Evolutionary conservation across 73 alveolate genomes (phyloP).

Genomic region (Paraurostyla sp.): DNA sequence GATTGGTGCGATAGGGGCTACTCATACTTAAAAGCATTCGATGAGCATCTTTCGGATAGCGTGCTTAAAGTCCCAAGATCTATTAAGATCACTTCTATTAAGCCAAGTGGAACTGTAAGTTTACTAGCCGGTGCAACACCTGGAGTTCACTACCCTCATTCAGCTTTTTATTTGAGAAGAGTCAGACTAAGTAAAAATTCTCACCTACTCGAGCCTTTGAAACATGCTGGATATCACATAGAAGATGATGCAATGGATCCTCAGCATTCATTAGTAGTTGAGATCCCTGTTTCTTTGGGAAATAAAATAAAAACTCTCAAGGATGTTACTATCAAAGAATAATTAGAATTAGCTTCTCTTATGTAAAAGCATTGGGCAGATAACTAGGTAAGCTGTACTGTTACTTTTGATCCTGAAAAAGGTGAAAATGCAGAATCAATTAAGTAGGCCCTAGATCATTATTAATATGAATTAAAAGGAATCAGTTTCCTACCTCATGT

Average conservation of each 20-base stretch:
- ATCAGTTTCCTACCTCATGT: conserved; percentile 72
- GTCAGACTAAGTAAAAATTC: conserved; percentile 62
- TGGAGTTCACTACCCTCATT: conserved; percentile 79
- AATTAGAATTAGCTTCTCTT: conserved; percentile 66
- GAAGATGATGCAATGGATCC: conserved; percentile 68
- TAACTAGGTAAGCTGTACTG: conserved; percentile 80
- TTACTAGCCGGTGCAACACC: conserved; percentile 85
- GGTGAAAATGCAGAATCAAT: conserved; percentile 61
- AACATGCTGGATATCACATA: conserved; percentile 59
- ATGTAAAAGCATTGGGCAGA: conserved; percentile 80
- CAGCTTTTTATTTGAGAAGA: conserved; percentile 73
- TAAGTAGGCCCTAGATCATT: conserved; percentile 67
- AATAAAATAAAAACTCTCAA: conserved; percentile 47
- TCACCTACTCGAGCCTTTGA: conserved; percentile 26
- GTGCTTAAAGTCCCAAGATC: conserved; percentile 66
- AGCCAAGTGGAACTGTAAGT: conserved; percentile 82
- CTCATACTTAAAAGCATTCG: conserved; percentile 59
- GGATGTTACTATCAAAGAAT: conserved; percentile 74
- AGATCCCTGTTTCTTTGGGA: conserved; percentile 76
- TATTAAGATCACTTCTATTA: conserved; percentile 75
- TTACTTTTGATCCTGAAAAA: conserved; percentile 76
- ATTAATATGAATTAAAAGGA: conserved; percentile 78
- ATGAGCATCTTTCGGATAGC: conserved; percentile 59
- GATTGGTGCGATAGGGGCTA: conserved; percentile 74
- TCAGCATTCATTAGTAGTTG: conserved; percentile 53